phyloP scores from a whole-genome alignment of 129 eudicot species.

The Lactuca saligna region DNA sequence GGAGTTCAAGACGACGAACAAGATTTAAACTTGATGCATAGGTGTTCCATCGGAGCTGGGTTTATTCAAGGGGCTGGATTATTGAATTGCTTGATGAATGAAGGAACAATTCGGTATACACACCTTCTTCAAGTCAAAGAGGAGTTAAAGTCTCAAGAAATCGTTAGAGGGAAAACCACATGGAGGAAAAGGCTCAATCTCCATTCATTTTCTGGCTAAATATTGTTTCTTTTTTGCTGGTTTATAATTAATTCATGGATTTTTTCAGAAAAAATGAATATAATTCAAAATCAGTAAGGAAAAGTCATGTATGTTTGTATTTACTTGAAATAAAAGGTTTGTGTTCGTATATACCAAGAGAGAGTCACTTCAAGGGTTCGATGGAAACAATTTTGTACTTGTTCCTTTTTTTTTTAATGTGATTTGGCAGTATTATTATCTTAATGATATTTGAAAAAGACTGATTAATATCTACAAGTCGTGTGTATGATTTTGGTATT shows the following conservation, averaged over 20 bases:
- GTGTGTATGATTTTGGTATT: neutral
- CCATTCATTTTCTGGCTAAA: conserved; percentile 28
- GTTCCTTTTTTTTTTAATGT: conserved; percentile 1
- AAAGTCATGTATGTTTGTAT: conserved; percentile 5
- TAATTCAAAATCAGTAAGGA: conserved; percentile 11
- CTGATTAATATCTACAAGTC: no score
- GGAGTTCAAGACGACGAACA: conserved; percentile 33
- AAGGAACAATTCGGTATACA: conserved; percentile 43
- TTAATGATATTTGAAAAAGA: neutral
- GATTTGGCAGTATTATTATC: neutral
- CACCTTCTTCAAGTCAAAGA: conserved; percentile 70
- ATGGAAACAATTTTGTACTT: conserved; percentile 25
- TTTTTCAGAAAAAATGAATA: conserved; percentile 18
- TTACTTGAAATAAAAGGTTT: conserved; percentile 14
- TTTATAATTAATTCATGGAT: conserved; percentile 24
- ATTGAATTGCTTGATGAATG: conserved; percentile 35
- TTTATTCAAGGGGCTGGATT: conserved; percentile 34
- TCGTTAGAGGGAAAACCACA: conserved; percentile 76
- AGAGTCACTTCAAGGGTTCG: conserved; percentile 15
- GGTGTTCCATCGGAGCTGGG: conserved; percentile 40
- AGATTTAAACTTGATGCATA: conserved; percentile 22
- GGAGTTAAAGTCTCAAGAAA: conserved; percentile 55
- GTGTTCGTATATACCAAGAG: conserved; percentile 20
- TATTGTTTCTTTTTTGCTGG: conserved; percentile 3
- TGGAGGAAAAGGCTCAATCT: conserved; percentile 58